phyloP scores from a whole-genome alignment of 352 stramenopile species.

The Blastocystis sp. region DNA sequence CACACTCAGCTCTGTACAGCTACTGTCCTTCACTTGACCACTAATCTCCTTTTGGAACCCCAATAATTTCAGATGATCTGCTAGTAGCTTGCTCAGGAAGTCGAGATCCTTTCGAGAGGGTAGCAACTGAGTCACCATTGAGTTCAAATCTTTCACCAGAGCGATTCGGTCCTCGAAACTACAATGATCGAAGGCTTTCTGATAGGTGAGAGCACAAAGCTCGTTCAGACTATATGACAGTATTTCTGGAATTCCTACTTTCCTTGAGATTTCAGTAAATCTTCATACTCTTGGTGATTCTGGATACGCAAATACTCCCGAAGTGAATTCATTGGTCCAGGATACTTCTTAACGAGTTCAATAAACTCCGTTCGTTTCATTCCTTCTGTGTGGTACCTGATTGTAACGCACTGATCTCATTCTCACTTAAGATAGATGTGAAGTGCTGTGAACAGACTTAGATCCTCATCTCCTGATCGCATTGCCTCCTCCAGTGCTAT shows the following conservation, averaged over 20 bases:
- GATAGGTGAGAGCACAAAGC: background rate
- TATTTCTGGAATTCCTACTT: background rate
- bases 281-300: background rate
- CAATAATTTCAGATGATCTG: conserved; percentile 22
- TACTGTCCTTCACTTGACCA: background rate
- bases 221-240: background rate
- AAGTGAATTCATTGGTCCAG: background rate
- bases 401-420: background rate
- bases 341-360: background rate
- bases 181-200: background rate
- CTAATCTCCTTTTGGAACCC: conserved; percentile 28
- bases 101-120: conserved; percentile 25
- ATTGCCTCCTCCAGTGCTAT: background rate
- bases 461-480: background rate
- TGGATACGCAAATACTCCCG: background rate
- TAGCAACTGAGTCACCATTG: background rate
- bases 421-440: background rate
- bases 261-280: background rate
- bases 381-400: background rate
- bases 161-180: background rate
- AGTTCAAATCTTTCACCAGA: conserved; percentile 3
- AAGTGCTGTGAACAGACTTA: background rate
- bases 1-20: background rate
- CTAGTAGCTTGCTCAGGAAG: background rate
- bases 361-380: background rate